Evolutionary conservation across 495 filamentous ascomycete genomes (phyloP), one percentile per base, ranked within the genome.

Genomic region (Penicillium lividum): DNA sequence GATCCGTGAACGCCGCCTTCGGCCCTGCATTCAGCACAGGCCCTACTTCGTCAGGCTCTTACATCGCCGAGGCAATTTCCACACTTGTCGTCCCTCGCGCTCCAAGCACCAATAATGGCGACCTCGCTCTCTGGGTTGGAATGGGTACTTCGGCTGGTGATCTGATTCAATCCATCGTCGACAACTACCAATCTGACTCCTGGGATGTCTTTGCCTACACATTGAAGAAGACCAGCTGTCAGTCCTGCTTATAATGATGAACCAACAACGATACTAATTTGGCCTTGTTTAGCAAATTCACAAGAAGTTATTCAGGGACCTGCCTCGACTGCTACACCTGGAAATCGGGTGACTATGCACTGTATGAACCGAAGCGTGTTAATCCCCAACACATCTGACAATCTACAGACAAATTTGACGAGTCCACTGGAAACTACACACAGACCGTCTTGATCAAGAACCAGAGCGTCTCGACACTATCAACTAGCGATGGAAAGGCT

Each of bases 131-230:
- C 3, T 76, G 72, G 72, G 68, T 70, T 47, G 72, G 72, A 29
- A 72, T 73, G 68, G 71, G 75, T 18, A 77, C 73, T 50, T 68
- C 68, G 5, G 67, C 70, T 36, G 75, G 73, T 27, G 68, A 76
- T 52, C 56, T 77, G 64, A 69, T 75, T 56, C 71, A 71, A 57
- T 68, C 69, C 13, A 72, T 73, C 38, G 63, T 64, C 43, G 70
- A 70, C 29, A 73, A 70, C 56, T 68, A 45, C 50, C 46, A 65
- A 8, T 56, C 61, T 4, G 54, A 65, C 27, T 67, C 64, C 27
- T 71, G 68, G 70, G 67, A 57, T 28, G 59, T 71, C 9, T 68
- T 64, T 58, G 68, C 64, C 30, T 76, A 66, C 53, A 69, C 62
- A n/a, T 64, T 65, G 25, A 42, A 62, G 47, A 62, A 34, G 27